These are phyloP conservation scores for Syzygium aqueum DNA, from an alignment of 345 rosid species.

Conservation along the genomic window DNA sequence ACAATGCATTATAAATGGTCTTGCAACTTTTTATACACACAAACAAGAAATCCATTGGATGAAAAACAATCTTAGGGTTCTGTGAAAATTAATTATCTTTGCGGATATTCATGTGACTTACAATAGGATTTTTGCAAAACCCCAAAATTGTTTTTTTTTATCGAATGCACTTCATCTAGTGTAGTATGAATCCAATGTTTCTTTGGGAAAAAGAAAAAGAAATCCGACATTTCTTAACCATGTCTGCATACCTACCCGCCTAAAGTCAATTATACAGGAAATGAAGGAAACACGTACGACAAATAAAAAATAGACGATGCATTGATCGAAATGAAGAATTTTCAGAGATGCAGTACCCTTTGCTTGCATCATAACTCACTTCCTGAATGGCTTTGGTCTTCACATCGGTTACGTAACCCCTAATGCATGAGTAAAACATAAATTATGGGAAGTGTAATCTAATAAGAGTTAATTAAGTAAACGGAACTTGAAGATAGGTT, in stretches of 20 bases:
- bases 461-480: background rate
- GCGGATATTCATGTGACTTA: too few relatives aligned
- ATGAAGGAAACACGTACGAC: background rate
- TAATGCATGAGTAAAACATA: background rate
- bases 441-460: background rate
- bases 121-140: background rate
- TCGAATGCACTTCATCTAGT: background rate
- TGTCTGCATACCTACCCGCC: too few relatives aligned
- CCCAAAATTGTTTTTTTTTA: too few relatives aligned
- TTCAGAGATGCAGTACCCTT: background rate
- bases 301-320: background rate
- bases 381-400: slow-evolving; percentile 9
- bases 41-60: too few relatives aligned
- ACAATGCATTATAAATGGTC: too few relatives aligned
- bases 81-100: too few relatives aligned
- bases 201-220: background rate
- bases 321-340: too few relatives aligned
- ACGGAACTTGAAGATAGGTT: background rate
- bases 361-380: background rate
- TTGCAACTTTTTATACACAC: too few relatives aligned
- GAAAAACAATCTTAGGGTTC: too few relatives aligned
- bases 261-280: background rate
- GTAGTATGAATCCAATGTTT: background rate
- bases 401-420: slow-evolving; percentile 12
- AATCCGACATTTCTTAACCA: too few relatives aligned